Conservation (phyloP, 2,329 filamentous ascomycete species). For the Sclerotinia nivalis region DNA sequence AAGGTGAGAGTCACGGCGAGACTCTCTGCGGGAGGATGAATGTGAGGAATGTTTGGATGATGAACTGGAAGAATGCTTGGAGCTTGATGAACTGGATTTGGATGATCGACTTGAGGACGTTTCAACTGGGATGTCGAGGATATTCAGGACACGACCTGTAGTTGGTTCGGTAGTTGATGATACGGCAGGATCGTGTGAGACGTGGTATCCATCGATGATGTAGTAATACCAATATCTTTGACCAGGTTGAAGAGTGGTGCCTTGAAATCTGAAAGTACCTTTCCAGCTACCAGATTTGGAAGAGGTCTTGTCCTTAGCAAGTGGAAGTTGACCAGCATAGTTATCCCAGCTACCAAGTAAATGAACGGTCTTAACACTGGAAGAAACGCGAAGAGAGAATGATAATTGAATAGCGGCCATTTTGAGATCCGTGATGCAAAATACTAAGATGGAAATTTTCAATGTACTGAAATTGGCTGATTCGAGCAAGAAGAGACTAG, state of each 20-base stretch:
- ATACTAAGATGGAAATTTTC: conserved; percentile 35
- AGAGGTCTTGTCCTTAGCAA: conserved; percentile 81
- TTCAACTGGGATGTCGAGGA: conserved; percentile 78
- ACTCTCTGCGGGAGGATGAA: conserved; percentile 46
- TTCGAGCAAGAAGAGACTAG: conserved; percentile 46
- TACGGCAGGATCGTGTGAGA: conserved; percentile 92
- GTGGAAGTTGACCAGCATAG: conserved; percentile 90
- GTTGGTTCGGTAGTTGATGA: conserved; percentile 90
- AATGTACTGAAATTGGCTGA: conserved; percentile 36
- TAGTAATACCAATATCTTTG: conserved; percentile 99
- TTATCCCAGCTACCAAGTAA: conserved; percentile 98
- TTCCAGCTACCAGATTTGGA: conserved; percentile 92
- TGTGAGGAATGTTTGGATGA: conserved; percentile 45
- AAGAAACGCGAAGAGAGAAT: conserved; percentile 93
- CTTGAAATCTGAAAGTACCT: conserved; percentile 95
- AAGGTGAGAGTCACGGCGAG: conserved; percentile 49
- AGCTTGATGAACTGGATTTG: conserved; percentile 43
- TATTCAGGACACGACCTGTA: conserved; percentile 94
- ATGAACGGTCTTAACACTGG: conserved; percentile 96
- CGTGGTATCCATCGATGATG: conserved; percentile 99
- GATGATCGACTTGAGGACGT: conserved; percentile 51
- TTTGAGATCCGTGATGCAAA: conserved; percentile 48
- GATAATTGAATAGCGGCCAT: conserved; percentile 94
- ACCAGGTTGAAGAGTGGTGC: conserved; percentile 79
- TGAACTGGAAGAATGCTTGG: conserved; percentile 44